Conservation (phyloP, 441 rosid species). For the Lepidium campestre region DNA sequence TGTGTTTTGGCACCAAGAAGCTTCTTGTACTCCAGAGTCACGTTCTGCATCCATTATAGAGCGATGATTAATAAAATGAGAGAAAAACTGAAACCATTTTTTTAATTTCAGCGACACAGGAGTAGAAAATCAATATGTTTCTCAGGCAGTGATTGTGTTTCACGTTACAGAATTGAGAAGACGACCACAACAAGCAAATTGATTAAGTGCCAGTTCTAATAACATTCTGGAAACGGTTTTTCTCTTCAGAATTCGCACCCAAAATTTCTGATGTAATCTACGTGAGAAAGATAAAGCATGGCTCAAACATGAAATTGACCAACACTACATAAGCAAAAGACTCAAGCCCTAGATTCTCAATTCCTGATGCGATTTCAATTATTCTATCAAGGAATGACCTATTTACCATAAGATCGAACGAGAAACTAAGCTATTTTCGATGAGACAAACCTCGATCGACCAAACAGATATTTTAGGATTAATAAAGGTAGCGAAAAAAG, state of each 20-base stretch:
- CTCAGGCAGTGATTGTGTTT: background rate
- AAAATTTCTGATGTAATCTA: background rate
- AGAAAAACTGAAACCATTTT: background rate
- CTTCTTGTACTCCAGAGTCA: constrained; percentile 43
- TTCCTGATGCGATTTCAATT: background rate
- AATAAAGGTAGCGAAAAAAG: background rate
- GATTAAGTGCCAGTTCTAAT: background rate
- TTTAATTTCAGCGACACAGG: background rate
- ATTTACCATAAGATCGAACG: background rate
- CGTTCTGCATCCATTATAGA: constrained; percentile 37
- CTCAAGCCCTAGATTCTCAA: background rate
- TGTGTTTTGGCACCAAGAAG: constrained; percentile 65
- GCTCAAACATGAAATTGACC: background rate
- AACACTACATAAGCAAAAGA: background rate
- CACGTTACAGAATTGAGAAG: background rate
- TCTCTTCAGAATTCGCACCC: background rate
- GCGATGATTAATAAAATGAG: background rate
- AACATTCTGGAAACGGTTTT: background rate
- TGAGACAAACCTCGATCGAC: background rate
- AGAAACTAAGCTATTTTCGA: background rate
- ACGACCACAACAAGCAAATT: background rate
- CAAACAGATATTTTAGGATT: background rate
- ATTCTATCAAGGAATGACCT: background rate
- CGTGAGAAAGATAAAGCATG: background rate
- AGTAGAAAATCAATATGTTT: background rate